phyloP scores from a whole-genome alignment of 2,329 filamentous ascomycete species.

The Coleophoma crateriformis region DNA sequence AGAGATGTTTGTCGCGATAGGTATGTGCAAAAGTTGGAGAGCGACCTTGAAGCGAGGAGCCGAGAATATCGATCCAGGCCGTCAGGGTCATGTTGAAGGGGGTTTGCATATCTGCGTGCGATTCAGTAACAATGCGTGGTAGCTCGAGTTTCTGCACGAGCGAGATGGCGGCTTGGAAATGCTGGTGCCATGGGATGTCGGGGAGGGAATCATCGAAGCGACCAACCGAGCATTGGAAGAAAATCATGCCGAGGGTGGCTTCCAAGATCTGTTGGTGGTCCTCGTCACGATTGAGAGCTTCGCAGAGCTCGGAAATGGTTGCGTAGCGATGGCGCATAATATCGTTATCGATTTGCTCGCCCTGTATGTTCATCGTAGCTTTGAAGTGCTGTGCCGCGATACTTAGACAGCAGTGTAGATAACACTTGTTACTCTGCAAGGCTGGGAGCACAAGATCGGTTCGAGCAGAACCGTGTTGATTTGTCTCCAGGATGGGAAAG shows the following conservation, averaged over 20 bases:
- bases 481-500: slow-evolving; percentile 87
- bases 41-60: slow-evolving; percentile 83
- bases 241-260: slow-evolving; percentile 89
- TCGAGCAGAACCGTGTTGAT: slow-evolving; percentile 76
- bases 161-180: slow-evolving; percentile 86
- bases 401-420: slow-evolving; percentile 92
- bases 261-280: slow-evolving; percentile 87
- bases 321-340: slow-evolving; percentile 89
- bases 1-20: slow-evolving; percentile 89
- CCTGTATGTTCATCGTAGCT: slow-evolving; percentile 59
- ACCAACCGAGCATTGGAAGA: slow-evolving; percentile 91
- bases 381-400: slow-evolving; percentile 91
- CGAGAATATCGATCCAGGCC: slow-evolving; percentile 95
- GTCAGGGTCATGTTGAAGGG: slow-evolving; percentile 95
- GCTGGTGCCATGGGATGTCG: slow-evolving; percentile 94
- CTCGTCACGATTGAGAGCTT: slow-evolving; percentile 72
- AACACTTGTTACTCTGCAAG: slow-evolving; percentile 85
- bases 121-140: slow-evolving; percentile 57
- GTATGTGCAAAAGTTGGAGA: slow-evolving; percentile 87
- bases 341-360: slow-evolving; percentile 77
- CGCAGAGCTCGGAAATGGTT: slow-evolving; percentile 80
- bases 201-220: slow-evolving; percentile 77
- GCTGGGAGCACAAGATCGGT: slow-evolving; percentile 82
- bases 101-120: slow-evolving; percentile 37
- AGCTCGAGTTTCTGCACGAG: slow-evolving; percentile 83